Evolutionary conservation across 768 basidiomycete genomes (phyloP), one percentile per base, ranked within the genome.

Genomic region (Hygrophorus pudorinus): DNA sequence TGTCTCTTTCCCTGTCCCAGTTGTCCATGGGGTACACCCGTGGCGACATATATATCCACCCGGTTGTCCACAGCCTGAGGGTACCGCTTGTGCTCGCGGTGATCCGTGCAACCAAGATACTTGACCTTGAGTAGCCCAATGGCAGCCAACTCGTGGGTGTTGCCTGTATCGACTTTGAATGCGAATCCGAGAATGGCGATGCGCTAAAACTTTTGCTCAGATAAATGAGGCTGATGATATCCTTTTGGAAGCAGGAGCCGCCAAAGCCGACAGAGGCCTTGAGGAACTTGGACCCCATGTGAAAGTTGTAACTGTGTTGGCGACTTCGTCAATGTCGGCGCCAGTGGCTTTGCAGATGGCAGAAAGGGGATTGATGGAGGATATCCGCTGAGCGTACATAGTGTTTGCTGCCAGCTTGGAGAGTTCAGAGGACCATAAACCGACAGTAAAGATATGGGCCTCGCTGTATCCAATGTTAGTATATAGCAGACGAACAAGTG

Each of bases 221-320:
- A 70, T 99, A 99, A 36, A 98, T 94, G 49, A 99, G 73, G 71
- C 98, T 99, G 58, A 99, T 80, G 64, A 98, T 98, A 59, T 99
- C 94, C 65, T 99, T 98, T 69, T 98, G 94, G 87, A 99, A 99
- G 70, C 94, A 99, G 10, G 85, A 89, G 30, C 96, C 96, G 49
- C 96, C 94, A 56, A 99, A 99, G 16, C 96, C 94, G 55, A 96
- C 92, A 38, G 83, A 86, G 32, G 90, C 87, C 60, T 87, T 90
- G 58, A 99, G 71, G 78, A 99, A 99, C 63, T 86, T 94, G 54
- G 90, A 77, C 3, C 96, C 96, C 43, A 99, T 75, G 47, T 96
- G 89, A 14, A 81, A 74, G 64, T 99, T 96, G 56, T 79, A 83
- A 97, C 82, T 6, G 96, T 93, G 59, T 87, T 73, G 0, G 94